Percentiles rank a stretch among this genome's conserved stretches.
Conservation (phyloP, 306 rosid species). For the Nissolia schottii region DNA sequence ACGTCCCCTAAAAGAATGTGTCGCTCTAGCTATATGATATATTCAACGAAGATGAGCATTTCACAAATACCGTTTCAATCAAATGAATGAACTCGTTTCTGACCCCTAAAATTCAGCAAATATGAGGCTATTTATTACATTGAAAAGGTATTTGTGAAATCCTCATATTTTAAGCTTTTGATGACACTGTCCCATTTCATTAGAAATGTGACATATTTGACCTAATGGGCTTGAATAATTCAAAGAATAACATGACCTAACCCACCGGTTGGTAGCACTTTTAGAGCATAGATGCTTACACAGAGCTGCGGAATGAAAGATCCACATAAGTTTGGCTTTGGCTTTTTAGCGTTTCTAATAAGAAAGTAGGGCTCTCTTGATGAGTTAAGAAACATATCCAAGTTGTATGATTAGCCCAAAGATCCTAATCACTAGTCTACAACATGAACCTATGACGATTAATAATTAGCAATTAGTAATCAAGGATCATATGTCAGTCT, state of each 20-base stretch:
- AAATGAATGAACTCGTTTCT: too few relatives aligned
- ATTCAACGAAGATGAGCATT: too few relatives aligned
- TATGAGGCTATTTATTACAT: too few relatives aligned
- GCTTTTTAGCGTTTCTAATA: neutral
- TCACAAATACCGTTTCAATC: too few relatives aligned
- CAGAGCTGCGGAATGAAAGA: neutral
- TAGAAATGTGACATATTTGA: neutral
- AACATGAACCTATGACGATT: neutral
- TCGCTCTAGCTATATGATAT: too few relatives aligned
- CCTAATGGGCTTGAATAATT: neutral
- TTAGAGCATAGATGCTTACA: neutral
- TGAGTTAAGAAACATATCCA: neutral
- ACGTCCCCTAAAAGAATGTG: too few relatives aligned
- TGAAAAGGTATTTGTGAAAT: too few relatives aligned
- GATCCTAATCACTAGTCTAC: neutral
- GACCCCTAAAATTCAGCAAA: too few relatives aligned
- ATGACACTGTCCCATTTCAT: neutral
- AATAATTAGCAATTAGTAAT: neutral
- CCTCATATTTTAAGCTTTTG: too few relatives aligned
- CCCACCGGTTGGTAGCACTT: neutral
- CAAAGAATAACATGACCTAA: neutral
- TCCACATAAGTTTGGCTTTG: neutral
- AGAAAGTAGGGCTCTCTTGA: neutral
- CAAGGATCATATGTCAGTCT: constrained; percentile 22
- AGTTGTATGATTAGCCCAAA: neutral